Conservation (phyloP, 169 alveolate genomes). For the Cryptosporidium meleagridis region DNA sequence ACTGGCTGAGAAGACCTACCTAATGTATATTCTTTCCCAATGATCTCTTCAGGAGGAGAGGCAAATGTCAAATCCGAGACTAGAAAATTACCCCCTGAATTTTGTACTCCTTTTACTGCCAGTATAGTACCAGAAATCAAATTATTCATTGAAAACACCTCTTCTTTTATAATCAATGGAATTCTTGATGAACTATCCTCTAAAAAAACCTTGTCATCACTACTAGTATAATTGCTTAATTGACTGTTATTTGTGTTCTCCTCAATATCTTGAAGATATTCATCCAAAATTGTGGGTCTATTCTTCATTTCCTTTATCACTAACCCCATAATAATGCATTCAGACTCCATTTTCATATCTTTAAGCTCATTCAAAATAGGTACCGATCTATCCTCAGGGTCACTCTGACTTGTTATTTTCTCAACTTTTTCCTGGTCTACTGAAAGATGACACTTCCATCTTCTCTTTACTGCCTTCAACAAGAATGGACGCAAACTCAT, state of each 20-base stretch:
- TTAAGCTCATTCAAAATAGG: conserved; percentile 31
- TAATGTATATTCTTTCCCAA: neutral
- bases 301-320: conserved; percentile 52
- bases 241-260: neutral
- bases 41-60: conserved; percentile 16
- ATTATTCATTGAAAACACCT: neutral
- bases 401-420: neutral
- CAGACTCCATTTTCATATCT: conserved; percentile 32
- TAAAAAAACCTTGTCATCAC: conserved; percentile 22
- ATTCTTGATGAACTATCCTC: conserved; percentile 65
- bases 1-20: neutral
- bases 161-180: neutral
- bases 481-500: conserved; percentile 43
- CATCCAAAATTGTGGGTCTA: conserved; percentile 59
- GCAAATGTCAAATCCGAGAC: conserved; percentile 37
- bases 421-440: neutral
- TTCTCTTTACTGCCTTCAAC: neutral
- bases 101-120: conserved; percentile 48
- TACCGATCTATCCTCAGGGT: neutral
- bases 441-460: conserved; percentile 1
- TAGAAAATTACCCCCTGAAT: conserved; percentile 22
- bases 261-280: conserved; percentile 64
- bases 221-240: conserved; percentile 16
- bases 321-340: conserved; percentile 44
- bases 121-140: conserved; percentile 52